Evolutionary conservation across 106 monocot genomes (phyloP), one percentile per base, ranked within the genome.

Genomic region (Dendrobium officinale): DNA sequence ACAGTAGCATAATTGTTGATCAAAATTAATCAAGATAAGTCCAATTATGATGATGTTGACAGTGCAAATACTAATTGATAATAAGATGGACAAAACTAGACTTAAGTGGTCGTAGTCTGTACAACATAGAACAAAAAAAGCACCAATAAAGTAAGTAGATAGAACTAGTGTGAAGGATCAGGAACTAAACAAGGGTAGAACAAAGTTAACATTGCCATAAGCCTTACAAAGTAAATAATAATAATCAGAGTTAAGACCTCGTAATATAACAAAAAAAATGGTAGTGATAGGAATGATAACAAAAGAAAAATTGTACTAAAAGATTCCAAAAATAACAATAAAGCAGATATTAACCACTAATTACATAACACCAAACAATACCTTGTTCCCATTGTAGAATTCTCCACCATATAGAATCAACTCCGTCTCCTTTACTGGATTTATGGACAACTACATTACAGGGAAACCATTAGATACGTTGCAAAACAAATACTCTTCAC

Each of bases 301-400:
- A 6, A 66, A 66, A 66, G 64, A 66, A 66, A 66, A 51, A 13
- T 2, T 3, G 15, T 15, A 51, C 51, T 51, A 51, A 51, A 51
- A 15, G 16, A 15, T 13, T 11, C 51, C 37, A 37, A 37, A 37
- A 51, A 3, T 13, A 51, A 31, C 1, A 51, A 70, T 37, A 37
- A 4, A 15, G 15, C 70, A 70, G 13, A 66, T 22, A 66, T 8
- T 37, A 15, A 70, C 2, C 0, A 70, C 33, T 51, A 33, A 37
- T 70, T 70, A 37, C 33, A 37, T 33, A 37, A 70, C 37, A 4
- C 61, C 33, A 74, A 74, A 19, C 42, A 15, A 80, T 48, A 94
- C 94, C 94, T 98, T 98, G 67, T 86, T 94, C 3, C 97, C 97
- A 77, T 98, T 98, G 87, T 98, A 98, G 77, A 98, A 98, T 79